Conservation (phyloP, 2,329 filamentous ascomycete species). For the Pseudogymnoascus sp. region DNA sequence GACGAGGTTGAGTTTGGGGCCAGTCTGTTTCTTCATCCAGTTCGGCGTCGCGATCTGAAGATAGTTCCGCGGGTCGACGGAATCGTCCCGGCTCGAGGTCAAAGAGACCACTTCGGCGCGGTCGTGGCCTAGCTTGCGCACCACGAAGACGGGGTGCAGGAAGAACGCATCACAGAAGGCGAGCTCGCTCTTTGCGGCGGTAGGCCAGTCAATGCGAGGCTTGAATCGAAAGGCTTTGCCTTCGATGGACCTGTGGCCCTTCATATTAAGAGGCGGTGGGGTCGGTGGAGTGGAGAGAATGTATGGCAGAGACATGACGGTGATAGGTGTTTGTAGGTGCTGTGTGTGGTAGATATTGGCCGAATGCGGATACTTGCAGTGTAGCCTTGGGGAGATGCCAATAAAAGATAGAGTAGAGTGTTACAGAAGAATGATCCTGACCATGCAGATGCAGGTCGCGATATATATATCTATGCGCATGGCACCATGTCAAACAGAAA, state of each 20-base stretch:
- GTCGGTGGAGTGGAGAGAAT: not conserved
- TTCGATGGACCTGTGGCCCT: not conserved
- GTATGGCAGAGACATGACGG: not conserved
- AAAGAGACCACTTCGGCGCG: not conserved
- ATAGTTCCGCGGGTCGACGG: constrained; percentile 1
- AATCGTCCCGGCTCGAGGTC: not conserved
- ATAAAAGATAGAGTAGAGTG: not conserved
- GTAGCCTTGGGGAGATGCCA: not conserved
- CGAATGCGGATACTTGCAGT: not conserved
- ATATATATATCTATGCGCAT: constrained; percentile 1
- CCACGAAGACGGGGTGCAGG: not conserved
- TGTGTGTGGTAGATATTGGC: not conserved
- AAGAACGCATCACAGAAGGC: not conserved
- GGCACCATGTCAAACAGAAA: not conserved
- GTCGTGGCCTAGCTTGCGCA: not conserved
- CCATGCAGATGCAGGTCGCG: constrained; percentile 1
- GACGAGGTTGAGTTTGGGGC: constrained; percentile 4
- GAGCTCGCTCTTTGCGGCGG: not conserved
- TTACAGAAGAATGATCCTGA: constrained; percentile 5
- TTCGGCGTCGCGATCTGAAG: constrained; percentile 7
- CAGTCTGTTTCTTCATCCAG: constrained; percentile 1
- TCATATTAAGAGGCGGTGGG: not conserved
- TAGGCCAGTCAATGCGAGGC: not conserved
- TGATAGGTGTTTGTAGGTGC: not conserved
- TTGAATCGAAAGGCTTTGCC: constrained; percentile 3